These are phyloP conservation scores for Sphaerulina vaccinii DNA, from an alignment of 2,329 filamentous ascomycete genomes.

Conservation along the genomic window DNA sequence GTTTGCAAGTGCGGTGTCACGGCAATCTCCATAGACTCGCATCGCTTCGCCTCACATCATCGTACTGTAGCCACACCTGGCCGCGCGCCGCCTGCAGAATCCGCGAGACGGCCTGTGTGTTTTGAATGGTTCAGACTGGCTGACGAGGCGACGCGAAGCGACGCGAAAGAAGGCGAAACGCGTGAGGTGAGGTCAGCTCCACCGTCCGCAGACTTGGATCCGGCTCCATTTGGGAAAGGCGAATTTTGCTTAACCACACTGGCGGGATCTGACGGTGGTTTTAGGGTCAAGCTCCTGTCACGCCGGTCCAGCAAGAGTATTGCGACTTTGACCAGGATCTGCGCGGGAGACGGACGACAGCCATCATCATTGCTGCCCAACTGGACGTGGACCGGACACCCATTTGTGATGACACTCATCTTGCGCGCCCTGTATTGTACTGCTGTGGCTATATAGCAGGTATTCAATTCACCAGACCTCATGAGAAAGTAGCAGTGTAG, in stretches of 20 bases:
- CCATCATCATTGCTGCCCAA: not conserved
- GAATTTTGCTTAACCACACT: not conserved
- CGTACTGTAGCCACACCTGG: no score
- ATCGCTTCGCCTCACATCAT: no score
- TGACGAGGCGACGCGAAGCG: not conserved
- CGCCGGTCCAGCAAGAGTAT: not conserved
- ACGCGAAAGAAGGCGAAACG: not conserved
- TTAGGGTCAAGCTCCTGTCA: not conserved
- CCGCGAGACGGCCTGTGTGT: no score
- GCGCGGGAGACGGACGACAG: not conserved
- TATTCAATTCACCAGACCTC: no score
- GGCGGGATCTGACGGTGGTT: conserved; percentile 1
- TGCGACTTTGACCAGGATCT: conserved; percentile 9
- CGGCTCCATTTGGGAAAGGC: not conserved
- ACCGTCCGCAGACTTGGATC: not conserved
- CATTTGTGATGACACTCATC: not conserved
- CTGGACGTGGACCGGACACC: not conserved
- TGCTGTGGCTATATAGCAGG: no score
- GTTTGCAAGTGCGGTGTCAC: no score
- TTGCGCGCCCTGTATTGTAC: not conserved
- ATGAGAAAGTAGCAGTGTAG: no score
- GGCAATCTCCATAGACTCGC: no score
- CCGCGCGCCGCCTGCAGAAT: no score
- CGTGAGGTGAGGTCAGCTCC: not conserved
- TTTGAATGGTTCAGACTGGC: not conserved